These are phyloP conservation scores for Clavispora fructus DNA, from an alignment of 805 yeast genomes.

Conservation along the genomic window DNA sequence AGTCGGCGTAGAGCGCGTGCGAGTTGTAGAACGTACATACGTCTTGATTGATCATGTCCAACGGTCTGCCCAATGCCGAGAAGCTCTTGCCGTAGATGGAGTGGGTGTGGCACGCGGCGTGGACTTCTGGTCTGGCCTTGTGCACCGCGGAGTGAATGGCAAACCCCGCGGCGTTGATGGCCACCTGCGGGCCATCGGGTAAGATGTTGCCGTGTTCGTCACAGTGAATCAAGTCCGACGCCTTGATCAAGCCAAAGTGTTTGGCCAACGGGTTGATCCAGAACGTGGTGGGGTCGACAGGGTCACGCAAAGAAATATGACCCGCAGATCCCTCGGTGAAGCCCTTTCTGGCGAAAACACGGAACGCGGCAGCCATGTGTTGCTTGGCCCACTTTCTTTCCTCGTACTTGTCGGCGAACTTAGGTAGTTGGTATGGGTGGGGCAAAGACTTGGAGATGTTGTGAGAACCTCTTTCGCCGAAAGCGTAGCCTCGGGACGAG, in stretches of 20 bases:
- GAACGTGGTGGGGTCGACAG: conserved; percentile 71
- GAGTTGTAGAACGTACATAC: conserved; percentile 60
- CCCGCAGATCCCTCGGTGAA: conserved; percentile 79
- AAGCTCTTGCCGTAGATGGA: conserved; percentile 61
- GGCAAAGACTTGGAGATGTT: conserved; percentile 52
- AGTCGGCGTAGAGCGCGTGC: conserved; percentile 61
- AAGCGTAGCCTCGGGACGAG: conserved; percentile 27
- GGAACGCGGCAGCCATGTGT: conserved; percentile 83
- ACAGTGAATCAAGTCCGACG: conserved; percentile 38
- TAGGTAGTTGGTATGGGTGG: conserved; percentile 49
- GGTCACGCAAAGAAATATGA: conserved; percentile 81
- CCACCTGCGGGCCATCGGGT: conserved; percentile 49
- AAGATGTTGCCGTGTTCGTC: conserved; percentile 60
- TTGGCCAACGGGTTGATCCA: conserved; percentile 89
- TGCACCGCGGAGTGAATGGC: conserved; percentile 65
- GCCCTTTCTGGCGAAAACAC: conserved; percentile 75
- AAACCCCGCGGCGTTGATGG: conserved; percentile 67
- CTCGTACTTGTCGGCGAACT: conserved; percentile 42
- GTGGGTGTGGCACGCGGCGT: conserved; percentile 71
- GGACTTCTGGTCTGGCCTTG: conserved; percentile 62
- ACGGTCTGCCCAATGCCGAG: conserved; percentile 57
- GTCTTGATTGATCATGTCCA: conserved; percentile 81
- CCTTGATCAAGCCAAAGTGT: conserved; percentile 50
- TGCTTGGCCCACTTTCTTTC: conserved; percentile 54
- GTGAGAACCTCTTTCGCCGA: conserved; percentile 49